Base-by-base conservation (phyloP, 169 alveolate genomes). In the Theileria equi region DNA sequence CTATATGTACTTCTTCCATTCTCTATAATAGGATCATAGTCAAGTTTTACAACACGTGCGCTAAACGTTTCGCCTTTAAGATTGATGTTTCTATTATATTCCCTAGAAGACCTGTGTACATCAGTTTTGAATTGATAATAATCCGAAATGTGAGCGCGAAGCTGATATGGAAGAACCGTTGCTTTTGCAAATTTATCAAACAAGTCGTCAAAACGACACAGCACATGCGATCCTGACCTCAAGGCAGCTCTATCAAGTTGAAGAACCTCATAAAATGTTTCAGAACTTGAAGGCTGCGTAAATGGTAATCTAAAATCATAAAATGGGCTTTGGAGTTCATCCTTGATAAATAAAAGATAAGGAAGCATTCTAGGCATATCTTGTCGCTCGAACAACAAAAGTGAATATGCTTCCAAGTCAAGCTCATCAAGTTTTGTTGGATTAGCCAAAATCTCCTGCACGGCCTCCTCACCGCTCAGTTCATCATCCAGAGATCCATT, bases 311-410 rank as follows among this genome's bases (percentile, higher is more conserved):
- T 64, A 48, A 67, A 80, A 41, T 81, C 92, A 40, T 62, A 55
- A 78, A 69, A 88, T 7, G 93, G 93, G 1, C 58, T 50, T 47
- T 76, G 62, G 40, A 88, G 72, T 60, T 88, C 93, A 6, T 61
- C 57, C 35, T 80, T 76, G 2, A 88, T 62, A 31, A 84, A 88
- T 13, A 69, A 53, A 5, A 88, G 35, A 43, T 83, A 88, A 2
- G 93, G 93, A 19, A 79, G 68, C 45, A 87, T 83, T 53, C 86
- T 65, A 10, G 82, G 80, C 58, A 59, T 81, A 35, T 72, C 74
- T 17, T 70, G 84, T 5, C 76, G 55, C 54, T 82, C 74, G 52
- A 32, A 35, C 26, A 77, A 40, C 2, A 62, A 60, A 13, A 47
- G 41, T 6, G 77, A 61, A 53, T 69, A 80, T 5, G 81, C 83